Conservation (phyloP, 1,284 basidiomycete genomes). For the Apiotrichum gracile region DNA sequence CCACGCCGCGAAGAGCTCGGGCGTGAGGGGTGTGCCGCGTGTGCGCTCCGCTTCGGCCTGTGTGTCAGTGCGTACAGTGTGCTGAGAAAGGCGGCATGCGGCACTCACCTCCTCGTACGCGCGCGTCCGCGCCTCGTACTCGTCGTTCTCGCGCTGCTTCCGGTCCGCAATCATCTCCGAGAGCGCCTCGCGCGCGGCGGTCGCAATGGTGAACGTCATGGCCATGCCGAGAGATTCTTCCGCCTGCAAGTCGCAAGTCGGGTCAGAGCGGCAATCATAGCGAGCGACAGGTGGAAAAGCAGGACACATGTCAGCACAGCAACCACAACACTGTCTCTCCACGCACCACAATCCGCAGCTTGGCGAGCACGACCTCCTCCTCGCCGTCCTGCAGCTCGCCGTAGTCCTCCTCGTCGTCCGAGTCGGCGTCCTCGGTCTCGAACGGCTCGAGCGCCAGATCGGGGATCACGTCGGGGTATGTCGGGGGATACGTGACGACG, state of each 20-base stretch:
- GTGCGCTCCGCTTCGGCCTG: conserved; percentile 84
- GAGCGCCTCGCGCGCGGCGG: conserved; percentile 75
- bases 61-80: no score
- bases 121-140: conserved; percentile 65
- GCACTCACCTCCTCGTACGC: conserved; percentile 65
- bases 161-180: conserved; percentile 60
- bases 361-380: conserved; percentile 56
- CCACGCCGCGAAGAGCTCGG: conserved; percentile 75
- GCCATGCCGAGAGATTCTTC: conserved; percentile 92
- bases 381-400: conserved; percentile 55
- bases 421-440: conserved; percentile 54
- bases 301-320: background rate
- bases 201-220: conserved; percentile 93
- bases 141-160: conserved; percentile 55
- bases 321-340: background rate
- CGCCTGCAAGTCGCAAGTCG: conserved; percentile 54
- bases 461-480: conserved; percentile 72
- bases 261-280: background rate
- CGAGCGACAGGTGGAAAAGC: background rate
- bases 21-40: conserved; percentile 82
- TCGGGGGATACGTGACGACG: conserved; percentile 61
- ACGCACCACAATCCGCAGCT: conserved; percentile 62
- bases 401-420: conserved; percentile 53
- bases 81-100: no score
- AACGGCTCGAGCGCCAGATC: conserved; percentile 64